Evolutionary conservation across 2,329 filamentous ascomycete species (phyloP), one percentile per base, ranked within the genome.

Genomic region (Xylaria arbuscula): DNA sequence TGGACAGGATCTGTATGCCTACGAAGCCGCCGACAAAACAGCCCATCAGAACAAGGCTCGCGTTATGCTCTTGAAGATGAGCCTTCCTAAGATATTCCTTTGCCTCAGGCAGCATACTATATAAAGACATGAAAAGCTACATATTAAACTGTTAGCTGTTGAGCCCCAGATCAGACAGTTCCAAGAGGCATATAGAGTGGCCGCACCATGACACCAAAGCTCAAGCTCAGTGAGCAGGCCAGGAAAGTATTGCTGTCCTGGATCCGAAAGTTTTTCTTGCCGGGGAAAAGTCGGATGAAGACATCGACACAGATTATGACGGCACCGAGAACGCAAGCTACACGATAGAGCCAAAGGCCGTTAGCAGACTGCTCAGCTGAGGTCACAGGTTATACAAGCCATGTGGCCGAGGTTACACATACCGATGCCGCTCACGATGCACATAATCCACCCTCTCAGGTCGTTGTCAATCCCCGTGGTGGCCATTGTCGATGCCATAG

Each of bases 181-280:
- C 7, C 2, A 34, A 32, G 8, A 38, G 34, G 40, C 51, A 19
- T 10, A 36, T 15, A 50, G 66, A 63, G 54, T 38, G 28, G 28
- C 78, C 88, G 72, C 80, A 97, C 94, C 94, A 99, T 97, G 54
- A 98, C 94, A 51, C 96, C 95, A 73, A 97, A 97, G 78, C 94
- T 98, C 72, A 99, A 82, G 80, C 94, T 97, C 69, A 98, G 82
- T 0, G 95, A 98, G 24, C 90, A 89, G 0, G 94, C 94, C 4
- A 98, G 85, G 78, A 99, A 99, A 24, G 85, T 85, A 82, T 93
- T 95, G 81, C 93, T 98, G 70, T 97, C 92, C 77, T 97, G 89
- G 73, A 99, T 97, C 74, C 89, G 88, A 79, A 98, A 99, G 77
- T 90, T 86, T 75, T 86, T 88, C 80, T 91, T 89, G 61, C 91